Base-by-base conservation (phyloP, 352 stramenopile genomes). In the Plasmopara muralis region DNA sequence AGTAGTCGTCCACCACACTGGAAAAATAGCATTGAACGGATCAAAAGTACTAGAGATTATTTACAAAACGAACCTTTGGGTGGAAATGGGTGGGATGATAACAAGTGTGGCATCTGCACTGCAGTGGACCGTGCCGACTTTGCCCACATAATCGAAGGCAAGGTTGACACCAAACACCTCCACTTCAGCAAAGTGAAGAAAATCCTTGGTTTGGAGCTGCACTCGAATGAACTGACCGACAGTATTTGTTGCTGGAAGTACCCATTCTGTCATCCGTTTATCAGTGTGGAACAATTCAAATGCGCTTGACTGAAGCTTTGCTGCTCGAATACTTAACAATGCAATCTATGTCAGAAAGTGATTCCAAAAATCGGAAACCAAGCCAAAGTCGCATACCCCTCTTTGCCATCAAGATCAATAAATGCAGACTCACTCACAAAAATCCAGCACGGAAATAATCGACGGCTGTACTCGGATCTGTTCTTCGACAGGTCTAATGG, bases 381-480 rank as follows among this genome's bases (percentile, higher is more conserved):
- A 18, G 28, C 14, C 8, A 7, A 9, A 43, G n/a, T 34, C 20
- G 37, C 61, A 16, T 43, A 87, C 64, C 81, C 83, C 63, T 89
- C 79, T 33, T 87, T 85, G 43, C 86, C 86, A 20, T 87, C 57
- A 30, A 84, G 51, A 30, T 90, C 70, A 33, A 79, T 72, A 64
- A 97, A 97, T 9, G 87, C 74, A 34, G 86, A 77, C 49, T 94
- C 78, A 28, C 89, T 96, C 13, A 97, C 77, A 55, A 98, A 85
- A 55, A 97, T 81, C 88, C 89, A 98, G 55, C 81, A 96, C 9
- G 93, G 93, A 48, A 96, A 96, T 18, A 98, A 46, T 0, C 89
- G 72, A 41, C 47, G 57, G 2, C 74, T 85, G 60, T 85, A 97
- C 49, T 96, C 77, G 55, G 85, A 74, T 6, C 68, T 62, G 12